Evolutionary conservation across 352 stramenopile species (phyloP).

Genomic region (Phytophthora sp.): DNA sequence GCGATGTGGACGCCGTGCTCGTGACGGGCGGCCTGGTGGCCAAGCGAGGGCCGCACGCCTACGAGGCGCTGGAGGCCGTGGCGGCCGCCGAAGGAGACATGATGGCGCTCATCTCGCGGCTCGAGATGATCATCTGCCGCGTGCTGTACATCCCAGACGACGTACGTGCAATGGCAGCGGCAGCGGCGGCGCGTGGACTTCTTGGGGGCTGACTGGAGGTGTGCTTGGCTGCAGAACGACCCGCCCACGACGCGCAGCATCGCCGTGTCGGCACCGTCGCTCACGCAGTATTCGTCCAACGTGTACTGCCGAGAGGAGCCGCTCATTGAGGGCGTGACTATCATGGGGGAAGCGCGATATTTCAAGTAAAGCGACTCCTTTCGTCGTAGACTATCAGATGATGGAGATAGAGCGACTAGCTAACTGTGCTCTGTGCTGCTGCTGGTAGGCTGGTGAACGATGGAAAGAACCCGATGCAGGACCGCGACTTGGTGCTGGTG

Average conservation of each 20-base stretch:
- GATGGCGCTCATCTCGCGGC: constrained; percentile 86
- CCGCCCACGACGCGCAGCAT: constrained; percentile 74
- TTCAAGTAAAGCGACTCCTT: constrained; percentile 44
- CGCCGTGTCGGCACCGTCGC: constrained; percentile 49
- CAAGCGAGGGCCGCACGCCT: constrained; percentile 47
- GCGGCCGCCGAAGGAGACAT: constrained; percentile 87
- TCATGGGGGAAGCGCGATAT: constrained; percentile 65
- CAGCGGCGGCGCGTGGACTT: background rate
- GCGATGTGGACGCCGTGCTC: constrained; percentile 77
- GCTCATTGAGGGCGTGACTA: constrained; percentile 40
- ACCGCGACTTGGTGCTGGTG: constrained; percentile 65
- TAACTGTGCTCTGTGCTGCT: background rate
- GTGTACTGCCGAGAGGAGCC: constrained; percentile 58
- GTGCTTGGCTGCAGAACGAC: constrained; percentile 56
- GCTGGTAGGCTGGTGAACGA: constrained; percentile 56
- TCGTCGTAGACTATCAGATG: background rate
- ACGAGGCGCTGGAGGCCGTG: constrained; percentile 61
- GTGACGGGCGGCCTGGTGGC: constrained; percentile 72
- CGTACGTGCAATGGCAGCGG: constrained; percentile 30
- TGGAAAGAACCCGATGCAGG: constrained; percentile 58
- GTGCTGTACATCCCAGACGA: constrained; percentile 83
- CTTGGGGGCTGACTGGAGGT: constrained; percentile 4
- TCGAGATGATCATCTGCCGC: constrained; percentile 88
- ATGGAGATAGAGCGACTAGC: background rate
- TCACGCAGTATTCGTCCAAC: constrained; percentile 88